Evolutionary conservation across 225 moss, liverwort and hornwort genomes (phyloP), one percentile per base, ranked within the genome.

Genomic region (Polytrichum commune): DNA sequence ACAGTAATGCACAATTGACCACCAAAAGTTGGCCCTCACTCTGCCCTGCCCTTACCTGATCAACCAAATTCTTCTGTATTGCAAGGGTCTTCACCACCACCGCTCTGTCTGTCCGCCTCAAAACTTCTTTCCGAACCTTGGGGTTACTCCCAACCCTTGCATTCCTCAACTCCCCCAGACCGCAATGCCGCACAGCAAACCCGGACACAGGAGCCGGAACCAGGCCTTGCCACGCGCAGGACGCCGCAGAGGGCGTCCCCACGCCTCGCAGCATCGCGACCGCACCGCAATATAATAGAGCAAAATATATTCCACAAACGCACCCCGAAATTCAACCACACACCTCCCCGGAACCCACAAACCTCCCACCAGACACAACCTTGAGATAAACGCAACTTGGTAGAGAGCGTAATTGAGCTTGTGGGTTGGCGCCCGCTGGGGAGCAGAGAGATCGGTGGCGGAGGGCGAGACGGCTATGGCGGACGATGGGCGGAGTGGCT

Each of bases 11-110:
- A 9, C 20, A 58, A 58, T 24, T 20, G 8, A 24, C 58, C 6
- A 63, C 23, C 22, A 63, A 63, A 62, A 24, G 18, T 24, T 16
- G 26, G 22, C 27, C 28, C 27, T 63, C 24, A 24, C 62, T 10
- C 27, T 26, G 5, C 27, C 16, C 18, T 63, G 62, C 22, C 27
- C 55, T 20, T 66, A 82, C 82, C 82, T 82, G 83, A 30, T 83
- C 66, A 19, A 83, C 72, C 73, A 83, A 65, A 28, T 83, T 79
- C 57, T 77, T 79, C 73, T 84, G 84, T 76, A 74, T 77, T 22
- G 76, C 77, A 63, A 84, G 62, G 23, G 77, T 72, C 27, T 24
- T 29, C 33, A 57, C 20, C 29, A 60, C 60, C 62, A 18, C 27
- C 62, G 22, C 20, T 22, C 33, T 33, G 33, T 33, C 33, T 8